Evolutionary conservation across 2,329 filamentous ascomycete species (phyloP).

Genomic region (Fusarium beomiforme): DNA sequence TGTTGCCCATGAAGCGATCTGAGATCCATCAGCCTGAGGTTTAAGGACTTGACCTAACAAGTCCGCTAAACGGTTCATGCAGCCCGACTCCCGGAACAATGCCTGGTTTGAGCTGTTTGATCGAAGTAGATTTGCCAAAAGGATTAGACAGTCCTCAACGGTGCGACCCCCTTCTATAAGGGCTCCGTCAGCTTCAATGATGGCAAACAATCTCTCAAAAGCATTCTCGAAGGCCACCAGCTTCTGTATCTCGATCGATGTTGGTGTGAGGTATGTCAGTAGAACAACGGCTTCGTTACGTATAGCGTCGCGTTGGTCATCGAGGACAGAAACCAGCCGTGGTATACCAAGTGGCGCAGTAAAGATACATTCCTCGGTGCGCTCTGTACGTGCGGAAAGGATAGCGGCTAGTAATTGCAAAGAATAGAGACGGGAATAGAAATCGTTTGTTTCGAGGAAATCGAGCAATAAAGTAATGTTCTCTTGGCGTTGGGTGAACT

Average conservation of each 20-base stretch:
- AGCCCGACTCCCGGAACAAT: slow-evolving; percentile 90
- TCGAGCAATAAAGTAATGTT: slow-evolving; percentile 92
- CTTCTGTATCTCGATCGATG: slow-evolving; percentile 90
- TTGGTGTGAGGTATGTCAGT: slow-evolving; percentile 86
- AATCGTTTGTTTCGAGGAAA: slow-evolving; percentile 86
- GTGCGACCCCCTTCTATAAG: slow-evolving; percentile 84
- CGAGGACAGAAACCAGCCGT: slow-evolving; percentile 82
- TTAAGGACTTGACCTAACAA: slow-evolving; percentile 71
- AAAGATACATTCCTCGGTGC: slow-evolving; percentile 94
- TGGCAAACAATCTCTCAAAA: slow-evolving; percentile 84
- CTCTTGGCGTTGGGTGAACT: slow-evolving; percentile 97
- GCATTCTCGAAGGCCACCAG: slow-evolving; percentile 95
- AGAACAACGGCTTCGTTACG: slow-evolving; percentile 89
- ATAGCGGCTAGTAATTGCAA: slow-evolving; percentile 90
- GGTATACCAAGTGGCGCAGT: slow-evolving; percentile 89
- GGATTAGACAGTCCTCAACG: slow-evolving; percentile 91
- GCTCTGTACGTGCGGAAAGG: slow-evolving; percentile 83
- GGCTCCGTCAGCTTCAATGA: slow-evolving; percentile 84
- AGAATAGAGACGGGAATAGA: slow-evolving; percentile 91
- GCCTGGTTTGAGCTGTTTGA: slow-evolving; percentile 93
- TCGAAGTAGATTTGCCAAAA: slow-evolving; percentile 88
- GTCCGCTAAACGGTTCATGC: slow-evolving; percentile 75
- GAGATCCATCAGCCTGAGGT: slow-evolving; percentile 61
- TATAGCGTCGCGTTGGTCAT: slow-evolving; percentile 86
- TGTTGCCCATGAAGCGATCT: slow-evolving; percentile 78